Percentiles rank a stretch among this genome's conserved stretches.
These are phyloP conservation scores for Phytophthora quininea DNA, from an alignment of 352 stramenopile species.

Conservation along the genomic window DNA sequence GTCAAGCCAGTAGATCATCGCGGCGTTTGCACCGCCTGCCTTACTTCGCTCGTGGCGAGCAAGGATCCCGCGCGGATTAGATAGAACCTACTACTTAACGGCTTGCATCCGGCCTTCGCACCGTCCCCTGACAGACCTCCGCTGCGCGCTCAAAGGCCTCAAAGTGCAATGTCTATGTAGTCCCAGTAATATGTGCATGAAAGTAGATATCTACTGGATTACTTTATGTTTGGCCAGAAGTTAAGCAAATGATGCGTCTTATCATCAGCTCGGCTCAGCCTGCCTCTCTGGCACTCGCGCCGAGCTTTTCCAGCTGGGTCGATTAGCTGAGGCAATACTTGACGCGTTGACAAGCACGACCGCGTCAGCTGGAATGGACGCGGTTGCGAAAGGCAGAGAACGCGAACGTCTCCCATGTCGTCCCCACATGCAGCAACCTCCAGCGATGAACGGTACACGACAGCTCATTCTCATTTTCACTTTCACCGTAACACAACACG, in stretches of 20 bases:
- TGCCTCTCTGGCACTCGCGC: not conserved
- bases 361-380: too few species aligned
- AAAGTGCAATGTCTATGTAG: not conserved
- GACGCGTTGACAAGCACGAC: too few species aligned
- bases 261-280: not conserved
- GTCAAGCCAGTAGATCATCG: too few species aligned
- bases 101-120: too few species aligned
- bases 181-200: not conserved
- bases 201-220: not conserved
- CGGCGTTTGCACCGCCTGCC: too few species aligned
- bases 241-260: constrained; percentile 18
- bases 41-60: too few species aligned
- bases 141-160: too few species aligned
- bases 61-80: too few species aligned
- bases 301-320: not conserved
- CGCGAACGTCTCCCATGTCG: not conserved
- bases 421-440: not conserved
- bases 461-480: constrained; percentile 21
- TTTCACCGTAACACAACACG: constrained; percentile 8
- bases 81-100: too few species aligned
- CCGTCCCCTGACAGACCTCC: too few species aligned
- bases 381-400: too few species aligned
- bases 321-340: not conserved
- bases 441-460: not conserved
- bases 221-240: constrained; percentile 4